A percentile compares a stretch with the other conserved stretches of the same genome.
phyloP scores from a whole-genome alignment of 495 filamentous ascomycete species.

The Penicillium goetzii region DNA sequence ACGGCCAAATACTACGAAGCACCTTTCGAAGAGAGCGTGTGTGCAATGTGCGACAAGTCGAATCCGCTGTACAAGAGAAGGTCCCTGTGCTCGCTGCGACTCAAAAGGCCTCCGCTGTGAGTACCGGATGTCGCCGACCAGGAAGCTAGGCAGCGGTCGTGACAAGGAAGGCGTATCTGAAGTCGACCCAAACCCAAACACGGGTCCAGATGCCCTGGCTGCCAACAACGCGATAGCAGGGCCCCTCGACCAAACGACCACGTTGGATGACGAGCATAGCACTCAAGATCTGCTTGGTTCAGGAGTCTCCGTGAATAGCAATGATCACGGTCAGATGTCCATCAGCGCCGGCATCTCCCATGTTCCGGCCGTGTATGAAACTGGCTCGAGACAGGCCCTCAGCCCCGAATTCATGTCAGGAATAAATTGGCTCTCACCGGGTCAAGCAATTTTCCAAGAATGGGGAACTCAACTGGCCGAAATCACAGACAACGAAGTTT shows the following conservation, averaged over 20 bases:
- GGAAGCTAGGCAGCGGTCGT: not conserved
- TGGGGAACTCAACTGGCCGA: slow-evolving; percentile 11
- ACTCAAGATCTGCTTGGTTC: not conserved
- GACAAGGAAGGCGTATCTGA: slow-evolving; percentile 1
- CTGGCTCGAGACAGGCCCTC: not conserved
- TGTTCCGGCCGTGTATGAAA: not conserved
- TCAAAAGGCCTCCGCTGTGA: slow-evolving; percentile 1
- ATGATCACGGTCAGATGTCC: not conserved
- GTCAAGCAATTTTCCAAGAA: slow-evolving; percentile 7
- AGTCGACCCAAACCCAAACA: not conserved
- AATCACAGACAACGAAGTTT: slow-evolving; percentile 1
- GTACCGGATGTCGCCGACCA: not conserved
- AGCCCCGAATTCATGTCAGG: not conserved
- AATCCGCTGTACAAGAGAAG: slow-evolving; percentile 8
- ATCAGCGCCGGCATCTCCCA: not conserved
- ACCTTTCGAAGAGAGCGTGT: slow-evolving; percentile 4
- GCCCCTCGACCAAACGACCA: not conserved
- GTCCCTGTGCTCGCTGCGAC: slow-evolving; percentile 5
- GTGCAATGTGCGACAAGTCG: slow-evolving; percentile 8
- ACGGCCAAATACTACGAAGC: not conserved
- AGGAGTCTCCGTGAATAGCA: not conserved
- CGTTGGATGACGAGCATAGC: not conserved
- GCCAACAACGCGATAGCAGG: not conserved
- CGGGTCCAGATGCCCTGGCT: not conserved
- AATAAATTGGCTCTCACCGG: slow-evolving; percentile 12